Evolutionary conservation across 2,329 filamentous ascomycete species (phyloP), one percentile per base, ranked within the genome.

Genomic region (Teratosphaeria epicoccoides): DNA sequence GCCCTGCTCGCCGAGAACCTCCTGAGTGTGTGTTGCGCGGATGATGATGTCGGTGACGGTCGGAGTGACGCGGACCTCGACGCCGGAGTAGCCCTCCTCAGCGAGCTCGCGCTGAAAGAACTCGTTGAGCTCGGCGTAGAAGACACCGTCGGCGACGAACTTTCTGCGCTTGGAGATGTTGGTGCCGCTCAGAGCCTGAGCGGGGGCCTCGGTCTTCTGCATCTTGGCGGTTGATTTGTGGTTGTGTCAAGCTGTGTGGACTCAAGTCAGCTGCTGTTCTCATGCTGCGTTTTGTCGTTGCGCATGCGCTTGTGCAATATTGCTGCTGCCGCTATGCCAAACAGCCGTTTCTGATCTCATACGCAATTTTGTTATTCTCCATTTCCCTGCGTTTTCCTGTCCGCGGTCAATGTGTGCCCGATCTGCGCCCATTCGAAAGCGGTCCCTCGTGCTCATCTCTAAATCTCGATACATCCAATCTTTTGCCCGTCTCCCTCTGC

Each of bases 21-120:
- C 94, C 81, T 98, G 93, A 73, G 93, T 98, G 85, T 98, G 93
- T 72, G 93, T 98, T 73, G 93, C 93, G 76, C 93, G 93, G 83
- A 98, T 95, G 84, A 98, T 97, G 84, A 97, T 97, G 79, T 97
- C 93, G 81, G 93, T 98, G 73, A 98, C 93, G 75, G 93, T 98
- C 66, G 93, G 93, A 68, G 93, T 98, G 69, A 98, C 93, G 82
- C 94, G 88, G 80, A 98, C 93, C 82, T 98, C 94, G 75, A 98
- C 93, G 75, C 93, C 93, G 53, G 93, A 98, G 85, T 98, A 98
- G 70, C 93, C 93, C 81, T 98, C 94, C 85, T 98, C 93, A 73
- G 93, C 93, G 74, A 98, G 83, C 81, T 98, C 93, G 77, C 93
- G 91, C 84, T 97, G 93, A 88, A 98, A 98, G 87, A 98, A 98